phyloP scores from a whole-genome alignment of 1,284 basidiomycete genomes.

The Melampsora occidentalis region DNA sequence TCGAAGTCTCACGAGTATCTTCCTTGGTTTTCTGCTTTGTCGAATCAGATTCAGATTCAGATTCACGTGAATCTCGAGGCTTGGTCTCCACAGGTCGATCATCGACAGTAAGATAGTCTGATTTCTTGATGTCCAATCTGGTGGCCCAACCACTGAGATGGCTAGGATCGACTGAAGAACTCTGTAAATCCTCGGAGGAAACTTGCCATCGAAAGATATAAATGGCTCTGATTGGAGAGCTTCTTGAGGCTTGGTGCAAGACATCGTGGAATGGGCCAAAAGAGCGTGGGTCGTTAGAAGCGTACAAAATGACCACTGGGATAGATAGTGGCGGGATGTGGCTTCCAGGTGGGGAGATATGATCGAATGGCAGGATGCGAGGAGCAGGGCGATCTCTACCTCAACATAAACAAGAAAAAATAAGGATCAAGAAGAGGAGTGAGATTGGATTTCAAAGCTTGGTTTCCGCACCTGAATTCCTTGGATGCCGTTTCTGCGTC shows the following conservation, averaged over 20 bases:
- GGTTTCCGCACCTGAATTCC: neutral
- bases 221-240: slow-evolving; percentile 40
- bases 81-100: slow-evolving; percentile 60
- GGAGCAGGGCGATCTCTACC: slow-evolving; percentile 10
- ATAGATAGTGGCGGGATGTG: slow-evolving; percentile 65
- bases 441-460: neutral
- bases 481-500: neutral
- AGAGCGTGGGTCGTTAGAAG: slow-evolving; percentile 61
- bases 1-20: neutral
- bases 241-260: slow-evolving; percentile 27
- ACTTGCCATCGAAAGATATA: slow-evolving; percentile 54
- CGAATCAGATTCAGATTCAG: slow-evolving; percentile 19
- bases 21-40: slow-evolving; percentile 44
- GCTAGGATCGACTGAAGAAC: slow-evolving; percentile 44
- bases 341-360: slow-evolving; percentile 61
- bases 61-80: neutral
- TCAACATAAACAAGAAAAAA: neutral
- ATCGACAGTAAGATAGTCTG: slow-evolving; percentile 90
- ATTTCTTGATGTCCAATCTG: slow-evolving; percentile 89
- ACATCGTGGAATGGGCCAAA: slow-evolving; percentile 54
- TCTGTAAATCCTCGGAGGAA: slow-evolving; percentile 9
- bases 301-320: slow-evolving; percentile 68
- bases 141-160: slow-evolving; percentile 85
- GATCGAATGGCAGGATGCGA: slow-evolving; percentile 65
- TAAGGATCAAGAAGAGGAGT: neutral